Evolutionary conservation across 2,329 filamentous ascomycete genomes (phyloP).

Genomic region (Knufia fluminis): DNA sequence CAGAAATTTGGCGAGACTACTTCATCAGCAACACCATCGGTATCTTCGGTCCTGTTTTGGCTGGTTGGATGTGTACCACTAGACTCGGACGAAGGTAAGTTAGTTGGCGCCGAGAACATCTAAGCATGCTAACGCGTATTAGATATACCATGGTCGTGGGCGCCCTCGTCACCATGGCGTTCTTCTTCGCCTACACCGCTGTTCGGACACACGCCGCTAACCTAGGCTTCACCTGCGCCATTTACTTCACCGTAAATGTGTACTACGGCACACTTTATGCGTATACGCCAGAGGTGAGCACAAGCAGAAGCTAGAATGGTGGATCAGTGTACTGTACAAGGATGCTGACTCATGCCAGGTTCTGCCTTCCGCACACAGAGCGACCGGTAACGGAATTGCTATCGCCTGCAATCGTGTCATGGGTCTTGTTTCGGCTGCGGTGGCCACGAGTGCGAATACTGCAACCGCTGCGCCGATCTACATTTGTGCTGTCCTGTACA

Average conservation of each 20-base stretch:
- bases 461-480: conserved; percentile 30
- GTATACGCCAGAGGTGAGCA: too few relatives aligned
- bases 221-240: conserved; percentile 58
- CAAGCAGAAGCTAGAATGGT: too few relatives aligned
- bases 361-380: conserved; percentile 54
- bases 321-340: too few relatives aligned
- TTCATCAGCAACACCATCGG: conserved; percentile 67
- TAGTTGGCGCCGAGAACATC: not conserved
- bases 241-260: conserved; percentile 59
- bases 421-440: conserved; percentile 62
- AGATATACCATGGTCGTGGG: conserved; percentile 61
- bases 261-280: conserved; percentile 56
- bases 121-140: conserved; percentile 35
- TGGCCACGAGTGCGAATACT: conserved; percentile 22
- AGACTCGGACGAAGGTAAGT: conserved; percentile 42
- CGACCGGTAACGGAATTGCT: conserved; percentile 64
- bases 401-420: conserved; percentile 64
- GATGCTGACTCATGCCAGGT: conserved; percentile 51
- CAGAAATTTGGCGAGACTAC: conserved; percentile 67
- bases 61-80: conserved; percentile 60
- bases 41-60: conserved; percentile 63
- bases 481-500: conserved; percentile 30
- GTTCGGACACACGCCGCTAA: conserved; percentile 55
- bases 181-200: conserved; percentile 68
- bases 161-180: conserved; percentile 57